Conservation (phyloP, 208 protist genomes). For the Naegleria lovaniensis region DNA sequence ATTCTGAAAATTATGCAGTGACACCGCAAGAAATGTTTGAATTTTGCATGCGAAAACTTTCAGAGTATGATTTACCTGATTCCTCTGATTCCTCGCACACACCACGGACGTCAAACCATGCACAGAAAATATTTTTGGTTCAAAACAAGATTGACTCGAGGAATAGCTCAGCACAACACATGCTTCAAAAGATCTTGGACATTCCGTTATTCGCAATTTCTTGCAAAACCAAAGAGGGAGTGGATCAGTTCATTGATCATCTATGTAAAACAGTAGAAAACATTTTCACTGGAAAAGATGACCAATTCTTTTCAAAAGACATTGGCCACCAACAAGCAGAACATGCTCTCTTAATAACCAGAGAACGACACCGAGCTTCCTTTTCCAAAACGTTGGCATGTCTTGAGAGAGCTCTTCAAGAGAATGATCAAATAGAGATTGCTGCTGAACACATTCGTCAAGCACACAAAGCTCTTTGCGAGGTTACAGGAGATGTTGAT, state of each 20-base stretch:
- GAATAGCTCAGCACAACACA: neutral
- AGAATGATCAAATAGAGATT: neutral
- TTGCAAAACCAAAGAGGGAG: neutral
- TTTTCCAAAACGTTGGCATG: neutral
- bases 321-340: neutral
- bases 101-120: too few species aligned
- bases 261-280: neutral
- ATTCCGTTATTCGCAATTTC: neutral
- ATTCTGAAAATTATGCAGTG: neutral
- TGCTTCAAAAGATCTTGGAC: neutral
- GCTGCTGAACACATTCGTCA: neutral
- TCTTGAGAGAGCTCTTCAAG: neutral
- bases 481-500: conserved; percentile 1
- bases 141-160: neutral
- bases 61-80: neutral
- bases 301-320: neutral
- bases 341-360: conserved; percentile 7
- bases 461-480: neutral
- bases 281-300: neutral
- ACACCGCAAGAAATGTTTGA: neutral
- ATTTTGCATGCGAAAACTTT: neutral
- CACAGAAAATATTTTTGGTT: neutral
- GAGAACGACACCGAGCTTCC: neutral
- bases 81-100: too few species aligned
- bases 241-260: neutral